Percentiles rank a stretch among this genome's conserved stretches.
phyloP scores from a whole-genome alignment of 202 grass and related monocot species.

The Panicum hallii region DNA sequence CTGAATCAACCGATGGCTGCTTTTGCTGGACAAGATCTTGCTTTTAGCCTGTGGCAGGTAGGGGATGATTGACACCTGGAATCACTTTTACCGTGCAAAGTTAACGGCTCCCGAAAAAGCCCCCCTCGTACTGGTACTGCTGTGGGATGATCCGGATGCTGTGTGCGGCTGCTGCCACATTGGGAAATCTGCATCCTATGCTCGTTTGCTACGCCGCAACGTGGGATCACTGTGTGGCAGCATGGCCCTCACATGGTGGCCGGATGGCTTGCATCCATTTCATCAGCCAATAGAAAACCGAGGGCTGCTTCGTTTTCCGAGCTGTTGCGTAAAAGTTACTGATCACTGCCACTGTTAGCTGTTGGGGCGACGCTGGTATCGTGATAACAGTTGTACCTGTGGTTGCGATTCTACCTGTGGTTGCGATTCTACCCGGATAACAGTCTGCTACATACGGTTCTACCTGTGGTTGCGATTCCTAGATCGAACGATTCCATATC shows the following conservation, averaged over 20 bases:
- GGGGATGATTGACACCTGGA: constrained; percentile 49
- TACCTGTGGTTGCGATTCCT: neutral
- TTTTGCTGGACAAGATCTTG: constrained; percentile 40
- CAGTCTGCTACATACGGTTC: too few species aligned
- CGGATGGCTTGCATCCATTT: neutral
- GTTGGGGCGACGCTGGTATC: neutral
- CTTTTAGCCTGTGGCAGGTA: constrained; percentile 21
- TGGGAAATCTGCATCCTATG: constrained; percentile 20
- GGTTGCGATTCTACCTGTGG: neutral
- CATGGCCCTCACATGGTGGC: constrained; percentile 23
- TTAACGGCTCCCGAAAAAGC: constrained; percentile 5
- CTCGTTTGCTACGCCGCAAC: constrained; percentile 20
- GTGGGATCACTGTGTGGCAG: constrained; percentile 10
- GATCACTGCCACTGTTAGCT: neutral
- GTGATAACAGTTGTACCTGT: too few species aligned
- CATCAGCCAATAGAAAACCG: neutral
- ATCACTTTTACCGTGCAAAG: constrained; percentile 30
- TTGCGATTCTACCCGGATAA: neutral
- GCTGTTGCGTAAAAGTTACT: neutral
- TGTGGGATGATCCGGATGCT: neutral
- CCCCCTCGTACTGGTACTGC: neutral
- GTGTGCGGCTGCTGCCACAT: neutral
- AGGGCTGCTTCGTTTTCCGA: neutral
- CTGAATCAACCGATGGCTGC: neutral
- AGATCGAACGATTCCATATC: neutral